phyloP scores from a whole-genome alignment of 2,329 filamentous ascomycete genomes.

The Paecilomyces sp. region DNA sequence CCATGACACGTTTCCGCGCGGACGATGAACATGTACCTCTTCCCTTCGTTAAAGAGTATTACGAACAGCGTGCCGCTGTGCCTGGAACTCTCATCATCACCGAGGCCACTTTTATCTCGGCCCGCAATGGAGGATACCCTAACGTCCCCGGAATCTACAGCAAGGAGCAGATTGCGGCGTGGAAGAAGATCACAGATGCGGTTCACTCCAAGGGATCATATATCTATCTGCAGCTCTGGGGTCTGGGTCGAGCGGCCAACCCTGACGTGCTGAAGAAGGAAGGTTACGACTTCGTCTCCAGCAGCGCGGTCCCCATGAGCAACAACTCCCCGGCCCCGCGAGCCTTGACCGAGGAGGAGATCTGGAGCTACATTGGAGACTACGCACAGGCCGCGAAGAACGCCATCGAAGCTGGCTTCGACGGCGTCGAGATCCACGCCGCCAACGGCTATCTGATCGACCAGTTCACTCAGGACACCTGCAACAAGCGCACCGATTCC shows the following conservation, averaged over 20 bases:
- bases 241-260: constrained; percentile 50
- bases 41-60: constrained; percentile 43
- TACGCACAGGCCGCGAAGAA: neutral
- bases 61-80: constrained; percentile 45
- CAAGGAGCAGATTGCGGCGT: constrained; percentile 50
- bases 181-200: constrained; percentile 54
- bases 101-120: constrained; percentile 49
- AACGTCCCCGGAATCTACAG: constrained; percentile 54
- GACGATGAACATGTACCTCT: constrained; percentile 44
- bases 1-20: constrained; percentile 50
- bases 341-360: constrained; percentile 1
- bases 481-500: constrained; percentile 57
- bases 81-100: constrained; percentile 53
- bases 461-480: constrained; percentile 59
- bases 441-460: constrained; percentile 73
- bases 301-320: neutral
- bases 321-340: neutral
- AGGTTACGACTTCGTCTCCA: neutral
- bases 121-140: constrained; percentile 40
- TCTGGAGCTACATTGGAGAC: neutral
- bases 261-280: constrained; percentile 20
- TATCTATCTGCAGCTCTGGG: constrained; percentile 59
- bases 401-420: constrained; percentile 58
- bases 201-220: constrained; percentile 57
- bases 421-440: constrained; percentile 70